Conservation (phyloP, 441 rosid species). For the Macaranga tanarius region DNA sequence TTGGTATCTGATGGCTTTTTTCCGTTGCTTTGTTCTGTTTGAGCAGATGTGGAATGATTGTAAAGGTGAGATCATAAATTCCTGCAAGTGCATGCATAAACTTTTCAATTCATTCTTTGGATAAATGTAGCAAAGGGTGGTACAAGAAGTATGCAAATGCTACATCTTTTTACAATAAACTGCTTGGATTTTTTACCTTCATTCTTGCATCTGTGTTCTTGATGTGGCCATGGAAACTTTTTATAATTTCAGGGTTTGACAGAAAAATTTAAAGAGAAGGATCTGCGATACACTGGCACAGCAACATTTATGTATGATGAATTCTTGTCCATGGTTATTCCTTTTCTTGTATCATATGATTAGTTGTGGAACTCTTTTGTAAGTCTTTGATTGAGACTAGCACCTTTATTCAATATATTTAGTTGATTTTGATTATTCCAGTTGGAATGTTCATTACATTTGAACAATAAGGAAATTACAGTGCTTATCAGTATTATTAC, state of each 20-base stretch:
- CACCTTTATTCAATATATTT: no score
- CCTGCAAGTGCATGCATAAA: no score
- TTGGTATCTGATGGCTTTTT: neutral
- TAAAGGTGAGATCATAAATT: slow-evolving; percentile 44
- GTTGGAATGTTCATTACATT: no score
- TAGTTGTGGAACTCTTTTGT: slow-evolving; percentile 16
- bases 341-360: slow-evolving; percentile 50
- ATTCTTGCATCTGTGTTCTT: neutral
- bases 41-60: slow-evolving; percentile 68
- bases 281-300: slow-evolving; percentile 40
- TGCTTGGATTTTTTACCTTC: neutral
- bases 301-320: slow-evolving; percentile 47
- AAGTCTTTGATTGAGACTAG: no score
- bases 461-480: no score
- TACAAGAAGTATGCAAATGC: no score
- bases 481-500: no score
- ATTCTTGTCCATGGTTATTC: slow-evolving; percentile 56
- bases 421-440: no score
- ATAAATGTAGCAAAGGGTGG: no score
- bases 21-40: neutral
- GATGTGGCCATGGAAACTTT: neutral
- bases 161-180: no score
- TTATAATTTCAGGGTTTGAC: slow-evolving; percentile 48
- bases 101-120: no score
- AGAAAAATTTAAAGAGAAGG: slow-evolving; percentile 65